phyloP scores from a whole-genome alignment of 257 asterid species.

The Solanum chmielewskii region DNA sequence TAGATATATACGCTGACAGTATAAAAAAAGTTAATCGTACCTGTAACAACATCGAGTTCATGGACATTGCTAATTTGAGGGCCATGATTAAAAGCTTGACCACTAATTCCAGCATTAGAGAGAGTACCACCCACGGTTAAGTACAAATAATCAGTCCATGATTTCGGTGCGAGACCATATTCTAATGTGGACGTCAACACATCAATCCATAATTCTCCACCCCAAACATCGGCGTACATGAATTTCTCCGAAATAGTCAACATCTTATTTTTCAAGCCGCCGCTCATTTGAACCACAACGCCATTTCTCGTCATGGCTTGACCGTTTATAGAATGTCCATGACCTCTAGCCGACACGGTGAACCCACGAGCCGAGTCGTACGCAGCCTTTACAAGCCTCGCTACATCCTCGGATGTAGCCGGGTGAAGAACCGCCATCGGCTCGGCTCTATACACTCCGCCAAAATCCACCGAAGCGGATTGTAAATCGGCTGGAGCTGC shows the following conservation, averaged over 20 bases:
- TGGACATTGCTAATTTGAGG: conserved; percentile 72
- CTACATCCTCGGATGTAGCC: conserved; percentile 44
- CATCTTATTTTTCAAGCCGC: background rate
- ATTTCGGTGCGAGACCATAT: conserved; percentile 69
- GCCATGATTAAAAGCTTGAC: conserved; percentile 79
- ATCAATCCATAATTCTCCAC: conserved; percentile 77
- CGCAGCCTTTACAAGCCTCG: conserved; percentile 37
- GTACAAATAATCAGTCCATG: conserved; percentile 90
- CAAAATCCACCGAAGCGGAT: conserved; percentile 47
- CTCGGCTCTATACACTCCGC: conserved; percentile 26
- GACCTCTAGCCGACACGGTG: conserved; percentile 65
- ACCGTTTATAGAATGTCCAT: conserved; percentile 80
- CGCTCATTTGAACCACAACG: conserved; percentile 52
- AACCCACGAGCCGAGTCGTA: conserved; percentile 48
- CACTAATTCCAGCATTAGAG: conserved; percentile 82
- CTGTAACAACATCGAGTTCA: conserved; percentile 82
- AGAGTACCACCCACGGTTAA: conserved; percentile 81
- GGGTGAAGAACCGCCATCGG: conserved; percentile 61
- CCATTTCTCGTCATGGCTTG: conserved; percentile 53
- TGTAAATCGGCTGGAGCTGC: conserved; percentile 31
- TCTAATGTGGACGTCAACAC: conserved; percentile 44
- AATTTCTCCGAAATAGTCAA: conserved; percentile 32
- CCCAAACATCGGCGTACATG: conserved; percentile 74
- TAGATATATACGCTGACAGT: background rate
- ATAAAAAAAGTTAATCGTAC: conserved; percentile 8